Base-by-base conservation (phyloP, 192 early-diverging fungal genomes). In the Diversispora epigaea region DNA sequence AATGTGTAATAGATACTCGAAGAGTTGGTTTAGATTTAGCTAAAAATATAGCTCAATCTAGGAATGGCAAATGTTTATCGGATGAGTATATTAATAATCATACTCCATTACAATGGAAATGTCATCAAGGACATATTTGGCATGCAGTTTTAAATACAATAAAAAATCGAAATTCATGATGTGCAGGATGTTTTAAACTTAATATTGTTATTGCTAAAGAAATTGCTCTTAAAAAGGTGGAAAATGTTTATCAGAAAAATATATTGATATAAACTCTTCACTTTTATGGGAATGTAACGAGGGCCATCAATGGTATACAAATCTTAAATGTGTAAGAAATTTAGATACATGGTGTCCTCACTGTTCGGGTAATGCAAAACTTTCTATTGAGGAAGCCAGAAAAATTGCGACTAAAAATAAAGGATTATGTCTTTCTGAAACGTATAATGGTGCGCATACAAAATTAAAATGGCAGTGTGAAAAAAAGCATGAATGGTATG, bases 151-250 rank as follows among this genome's bases (percentile, higher is more conserved):
- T 69, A 54, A 54, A 69, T 32, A 39, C 50, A 49, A 55, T 68
- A 22, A 69, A 69, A 69, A 69, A 69, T 69, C 46, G 40, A 54
- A 69, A 69, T 55, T 52, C 68, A 49, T 69, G 68, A 49, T 69
- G 68, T 69, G 25, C n/a, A 69, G 68, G 68, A 15, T 15, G 21
- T 54, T 32, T 12, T 43, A 69, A 69, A 69, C 49, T 22, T 69
- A 52, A 49, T 69, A 49, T 69, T 69, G 22, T 52, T 54, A 55
- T 54, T 69, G 68, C 47, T 69, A 69, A 69, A 52, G 52, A 69
- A 69, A 69, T 69, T 52, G 68, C 68, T 1, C 49, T 52, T 52
- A 49, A 44, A 43, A 55, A 54, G 52, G 43, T 52, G 68, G 22
- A 22, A 19, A 69, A 69, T 69, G 68, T 69, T 55, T 69, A 54